Evolutionary conservation across 441 rosid species (phyloP).

Genomic region (Erodium chrysanthum): DNA sequence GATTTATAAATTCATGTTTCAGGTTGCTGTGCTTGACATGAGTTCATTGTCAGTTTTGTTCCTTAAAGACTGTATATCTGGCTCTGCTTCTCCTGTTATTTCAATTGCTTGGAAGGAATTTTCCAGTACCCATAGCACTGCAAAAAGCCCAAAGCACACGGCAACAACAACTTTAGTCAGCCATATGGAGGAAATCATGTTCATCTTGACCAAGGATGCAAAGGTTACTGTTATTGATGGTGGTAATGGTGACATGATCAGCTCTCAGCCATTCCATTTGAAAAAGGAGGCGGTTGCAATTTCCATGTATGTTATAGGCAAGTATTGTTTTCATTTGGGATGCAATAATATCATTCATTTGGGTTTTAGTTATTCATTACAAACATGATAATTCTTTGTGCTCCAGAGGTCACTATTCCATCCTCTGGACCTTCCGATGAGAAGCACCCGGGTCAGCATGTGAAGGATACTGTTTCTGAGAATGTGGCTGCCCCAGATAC

Average conservation of each 20-base stretch:
- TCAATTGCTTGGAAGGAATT: slow-evolving; percentile 36
- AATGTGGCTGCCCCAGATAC: slow-evolving; percentile 21
- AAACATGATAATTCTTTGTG: slow-evolving; percentile 13
- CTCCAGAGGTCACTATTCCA: slow-evolving; percentile 29
- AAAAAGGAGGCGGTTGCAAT: slow-evolving; percentile 41
- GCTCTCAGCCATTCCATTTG: slow-evolving; percentile 35
- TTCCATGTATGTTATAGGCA: slow-evolving; percentile 55
- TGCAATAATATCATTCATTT: slow-evolving; percentile 4
- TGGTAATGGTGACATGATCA: slow-evolving; percentile 28
- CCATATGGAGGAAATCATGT: slow-evolving; percentile 31
- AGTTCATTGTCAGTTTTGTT: slow-evolving; percentile 41
- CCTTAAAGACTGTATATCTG: slow-evolving; percentile 29
- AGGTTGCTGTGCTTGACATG: slow-evolving; percentile 55
- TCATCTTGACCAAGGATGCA: slow-evolving; percentile 45
- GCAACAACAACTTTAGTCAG: slow-evolving; percentile 25
- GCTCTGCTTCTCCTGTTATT: slow-evolving; percentile 37
- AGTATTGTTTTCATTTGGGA: slow-evolving; percentile 22
- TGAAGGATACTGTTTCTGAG: slow-evolving; percentile 20
- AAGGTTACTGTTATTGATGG: slow-evolving; percentile 32
- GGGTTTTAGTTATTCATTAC: slow-evolving; percentile 13
- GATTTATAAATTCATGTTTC: slow-evolving; percentile 25
- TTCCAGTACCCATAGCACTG: slow-evolving; percentile 21
- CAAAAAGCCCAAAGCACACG: slow-evolving; percentile 28
- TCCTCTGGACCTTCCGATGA: slow-evolving; percentile 21
- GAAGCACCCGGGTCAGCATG: slow-evolving; percentile 22